A percentile compares a stretch with the other conserved stretches of the same genome.
These are phyloP conservation scores for Ramularia endophylla DNA, from an alignment of 2,329 filamentous ascomycete species.

Conservation along the genomic window DNA sequence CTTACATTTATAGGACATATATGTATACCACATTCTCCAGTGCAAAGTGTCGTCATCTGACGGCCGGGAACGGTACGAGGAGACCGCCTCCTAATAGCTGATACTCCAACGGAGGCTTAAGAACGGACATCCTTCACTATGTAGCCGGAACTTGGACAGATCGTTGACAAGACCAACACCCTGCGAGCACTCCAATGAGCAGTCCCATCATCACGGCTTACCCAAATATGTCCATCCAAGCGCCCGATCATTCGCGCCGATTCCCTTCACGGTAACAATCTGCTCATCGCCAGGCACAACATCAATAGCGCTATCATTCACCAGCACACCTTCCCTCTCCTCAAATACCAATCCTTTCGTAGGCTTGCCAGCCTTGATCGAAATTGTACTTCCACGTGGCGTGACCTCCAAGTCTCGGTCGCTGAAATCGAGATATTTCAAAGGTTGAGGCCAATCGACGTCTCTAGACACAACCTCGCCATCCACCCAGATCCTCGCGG, in stretches of 20 bases:
- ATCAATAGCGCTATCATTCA: conserved; percentile 53
- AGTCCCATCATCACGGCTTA: too few species aligned
- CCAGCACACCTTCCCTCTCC: conserved; percentile 48
- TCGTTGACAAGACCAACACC: too few species aligned
- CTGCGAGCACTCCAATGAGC: too few species aligned
- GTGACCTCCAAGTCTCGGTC: conserved; percentile 45
- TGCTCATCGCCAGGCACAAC: conserved; percentile 55
- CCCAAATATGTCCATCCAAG: conserved; percentile 44
- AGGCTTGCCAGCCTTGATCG: conserved; percentile 45
- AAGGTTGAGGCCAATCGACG: conserved; percentile 55
- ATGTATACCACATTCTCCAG: too few species aligned
- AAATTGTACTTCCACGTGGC: conserved; percentile 35
- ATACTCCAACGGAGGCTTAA: too few species aligned
- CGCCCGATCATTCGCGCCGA: conserved; percentile 34
- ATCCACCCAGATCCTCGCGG: conserved; percentile 50
- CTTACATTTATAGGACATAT: too few species aligned
- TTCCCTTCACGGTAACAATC: conserved; percentile 38
- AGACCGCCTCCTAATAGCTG: too few species aligned
- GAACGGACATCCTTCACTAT: too few species aligned
- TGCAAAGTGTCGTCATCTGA: too few species aligned
- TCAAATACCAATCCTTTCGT: conserved; percentile 58
- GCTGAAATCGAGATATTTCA: conserved; percentile 53
- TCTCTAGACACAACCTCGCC: conserved; percentile 48
- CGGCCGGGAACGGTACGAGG: too few species aligned
- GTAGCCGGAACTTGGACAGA: too few species aligned